phyloP scores from a whole-genome alignment of 1,139 yeast genomes.

The Debaryomyces subglobosus region DNA sequence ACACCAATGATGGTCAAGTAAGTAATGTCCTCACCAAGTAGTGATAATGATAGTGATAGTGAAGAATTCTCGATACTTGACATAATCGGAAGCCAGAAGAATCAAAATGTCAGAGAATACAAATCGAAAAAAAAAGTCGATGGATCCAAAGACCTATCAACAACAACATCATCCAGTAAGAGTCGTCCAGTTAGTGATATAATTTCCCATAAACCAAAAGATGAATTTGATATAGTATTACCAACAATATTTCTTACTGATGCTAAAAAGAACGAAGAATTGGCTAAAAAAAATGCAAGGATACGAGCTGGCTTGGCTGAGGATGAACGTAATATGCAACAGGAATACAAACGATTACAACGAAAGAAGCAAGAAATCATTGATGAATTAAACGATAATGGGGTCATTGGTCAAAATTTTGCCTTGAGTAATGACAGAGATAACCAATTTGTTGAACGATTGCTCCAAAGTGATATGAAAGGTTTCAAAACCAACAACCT shows the following conservation, averaged over 20 bases:
- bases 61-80: conserved; percentile 3
- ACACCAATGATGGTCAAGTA: not conserved
- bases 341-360: conserved; percentile 4
- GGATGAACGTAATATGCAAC: conserved; percentile 16
- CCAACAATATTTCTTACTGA: conserved; percentile 32
- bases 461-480: conserved; percentile 5
- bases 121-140: not conserved
- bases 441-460: conserved; percentile 5
- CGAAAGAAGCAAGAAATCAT: conserved; percentile 4
- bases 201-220: conserved; percentile 10
- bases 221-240: conserved; percentile 24
- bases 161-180: not conserved
- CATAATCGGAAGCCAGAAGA: not conserved
- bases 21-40: not conserved
- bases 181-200: not conserved
- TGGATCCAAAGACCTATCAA: not conserved
- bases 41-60: conserved; percentile 2
- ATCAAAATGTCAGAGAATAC: not conserved
- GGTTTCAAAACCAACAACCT: conserved; percentile 3
- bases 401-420: not conserved
- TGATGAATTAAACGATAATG: conserved; percentile 10
- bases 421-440: conserved; percentile 4
- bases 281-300: conserved; percentile 20
- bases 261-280: conserved; percentile 27
- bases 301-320: conserved; percentile 20